Evolutionary conservation across 2,329 filamentous ascomycete genomes (phyloP), one percentile per base, ranked within the genome.

Genomic region (Alternaria infectoria): DNA sequence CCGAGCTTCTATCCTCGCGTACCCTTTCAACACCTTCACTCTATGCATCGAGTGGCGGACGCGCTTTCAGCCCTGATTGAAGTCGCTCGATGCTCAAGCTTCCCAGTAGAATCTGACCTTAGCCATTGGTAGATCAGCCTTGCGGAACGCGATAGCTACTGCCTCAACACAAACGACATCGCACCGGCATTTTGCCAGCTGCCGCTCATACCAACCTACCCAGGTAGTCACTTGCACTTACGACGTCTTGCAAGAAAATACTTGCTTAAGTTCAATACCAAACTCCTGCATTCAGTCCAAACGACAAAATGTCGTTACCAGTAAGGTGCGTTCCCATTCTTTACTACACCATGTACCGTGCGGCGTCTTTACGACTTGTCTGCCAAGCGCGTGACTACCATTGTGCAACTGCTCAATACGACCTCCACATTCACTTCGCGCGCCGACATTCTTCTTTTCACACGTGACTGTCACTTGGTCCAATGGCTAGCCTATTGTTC

Each of bases 251-350:
- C 15, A 15, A 21, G 23, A 13, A 9, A 28, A 28, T 15, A 23
- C 10, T 11, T 4, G 17, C 17, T 36, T 8, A 21, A 44, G 3
- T 15, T 13, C 15, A 44, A 44, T 5, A 43, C 6, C 36, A 11
- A 28, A 11, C 19, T 49, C 32, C 4, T 25, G 11, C 36, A 30
- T n/a, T 13, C 13, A 15, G 17, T 23, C 43, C 15, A 2, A 28
- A 19, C 26, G 49, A 30, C 60, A 64, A n/a, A n/a, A 74, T 75
- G 74, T 74, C 72, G 56, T 69, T 75, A 15, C 70, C 73, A 15
- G 66, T 73, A 45, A 69, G 68, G 73, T 76, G 70, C 54, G 74
- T 74, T 40, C 36, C 43, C 4, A 12, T 32, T 36, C 43, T 43
- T 55, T 51, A 60, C 30, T 17, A 19, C 58, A 25, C 17, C 21